Evolutionary conservation across 495 filamentous ascomycete species (phyloP).

Genomic region (Talaromyces stipitatus): DNA sequence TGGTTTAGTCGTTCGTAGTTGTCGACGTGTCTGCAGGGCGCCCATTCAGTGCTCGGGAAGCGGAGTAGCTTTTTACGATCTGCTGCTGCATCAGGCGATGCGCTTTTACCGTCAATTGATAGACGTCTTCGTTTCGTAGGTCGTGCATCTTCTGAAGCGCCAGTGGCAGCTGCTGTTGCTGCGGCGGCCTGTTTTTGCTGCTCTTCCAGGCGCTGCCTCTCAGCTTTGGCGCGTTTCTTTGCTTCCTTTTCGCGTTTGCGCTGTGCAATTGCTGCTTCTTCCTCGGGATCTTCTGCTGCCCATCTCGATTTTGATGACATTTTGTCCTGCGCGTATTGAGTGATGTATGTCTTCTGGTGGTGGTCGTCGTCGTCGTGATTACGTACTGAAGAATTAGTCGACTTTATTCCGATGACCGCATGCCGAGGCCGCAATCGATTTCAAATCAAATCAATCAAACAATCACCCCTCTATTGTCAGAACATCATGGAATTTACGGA

Average conservation of each 20-base stretch:
- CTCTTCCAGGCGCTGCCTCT: conserved; percentile 56
- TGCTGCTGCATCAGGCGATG: conserved; percentile 17
- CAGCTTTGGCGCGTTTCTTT: conserved; percentile 78
- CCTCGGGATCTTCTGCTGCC: conserved; percentile 66
- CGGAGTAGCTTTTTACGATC: conserved; percentile 49
- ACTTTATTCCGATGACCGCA: neutral
- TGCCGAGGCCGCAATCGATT: conserved; percentile 18
- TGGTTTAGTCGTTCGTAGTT: conserved; percentile 90
- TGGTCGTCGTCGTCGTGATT: neutral
- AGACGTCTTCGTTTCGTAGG: conserved; percentile 38
- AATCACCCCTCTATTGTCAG: conserved; percentile 23
- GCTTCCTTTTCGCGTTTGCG: conserved; percentile 83
- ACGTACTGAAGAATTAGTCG: neutral
- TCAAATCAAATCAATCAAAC: conserved; percentile 23
- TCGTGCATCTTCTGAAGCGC: conserved; percentile 8
- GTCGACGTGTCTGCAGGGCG: conserved; percentile 71
- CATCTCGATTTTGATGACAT: conserved; percentile 68
- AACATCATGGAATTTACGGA: neutral
- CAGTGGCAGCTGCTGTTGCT: conserved; percentile 11
- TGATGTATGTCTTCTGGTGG: too few relatives aligned
- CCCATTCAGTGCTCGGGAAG: conserved; percentile 63
- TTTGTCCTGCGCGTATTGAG: too few relatives aligned
- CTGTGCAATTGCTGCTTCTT: conserved; percentile 61
- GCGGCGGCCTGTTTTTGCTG: conserved; percentile 11
- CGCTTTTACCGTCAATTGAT: conserved; percentile 28